Percentiles rank a stretch among this genome's conserved stretches.
Conservation (phyloP, 1,139 yeast species). For the Nakaseomyces kungkrabaensis region DNA sequence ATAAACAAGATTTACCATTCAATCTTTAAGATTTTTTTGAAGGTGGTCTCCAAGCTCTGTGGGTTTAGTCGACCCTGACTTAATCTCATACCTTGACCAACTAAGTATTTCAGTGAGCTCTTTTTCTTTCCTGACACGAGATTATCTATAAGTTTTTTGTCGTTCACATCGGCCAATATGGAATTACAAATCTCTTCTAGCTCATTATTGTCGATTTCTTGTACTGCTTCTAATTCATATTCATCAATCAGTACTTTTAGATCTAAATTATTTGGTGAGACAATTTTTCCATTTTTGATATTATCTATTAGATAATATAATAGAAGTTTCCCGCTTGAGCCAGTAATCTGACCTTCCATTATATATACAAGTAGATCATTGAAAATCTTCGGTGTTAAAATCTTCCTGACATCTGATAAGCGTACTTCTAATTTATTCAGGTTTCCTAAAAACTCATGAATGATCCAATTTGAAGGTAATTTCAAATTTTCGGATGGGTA, state of each 20-base stretch:
- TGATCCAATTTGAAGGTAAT: slow-evolving; percentile 67
- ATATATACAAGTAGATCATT: slow-evolving; percentile 38
- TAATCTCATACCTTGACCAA: slow-evolving; percentile 78
- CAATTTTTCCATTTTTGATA: slow-evolving; percentile 4
- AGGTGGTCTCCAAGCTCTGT: slow-evolving; percentile 36
- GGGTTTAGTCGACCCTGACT: slow-evolving; percentile 61
- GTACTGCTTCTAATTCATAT: slow-evolving; percentile 38
- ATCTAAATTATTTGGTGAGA: slow-evolving; percentile 25
- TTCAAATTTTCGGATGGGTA: slow-evolving; percentile 25
- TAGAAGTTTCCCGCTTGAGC: slow-evolving; percentile 57
- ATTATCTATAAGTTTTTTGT: slow-evolving; percentile 49
- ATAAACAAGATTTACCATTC: slow-evolving; percentile 10
- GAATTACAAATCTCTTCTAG: slow-evolving; percentile 44
- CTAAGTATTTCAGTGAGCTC: slow-evolving; percentile 58
- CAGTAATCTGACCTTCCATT: slow-evolving; percentile 35
- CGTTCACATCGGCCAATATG: slow-evolving; percentile 35
- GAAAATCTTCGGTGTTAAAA: slow-evolving; percentile 34
- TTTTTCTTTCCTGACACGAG: slow-evolving; percentile 48
- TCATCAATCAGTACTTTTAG: slow-evolving; percentile 39
- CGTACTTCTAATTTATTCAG: slow-evolving; percentile 43
- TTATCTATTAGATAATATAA: slow-evolving; percentile 48
- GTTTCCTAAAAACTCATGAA: slow-evolving; percentile 71
- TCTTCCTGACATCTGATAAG: slow-evolving; percentile 29
- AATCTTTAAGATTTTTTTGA: slow-evolving; percentile 29
- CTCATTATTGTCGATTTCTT: slow-evolving; percentile 22